Evolutionary conservation across 2,329 filamentous ascomycete species (phyloP).

Genomic region (Aspergillus jensenii): DNA sequence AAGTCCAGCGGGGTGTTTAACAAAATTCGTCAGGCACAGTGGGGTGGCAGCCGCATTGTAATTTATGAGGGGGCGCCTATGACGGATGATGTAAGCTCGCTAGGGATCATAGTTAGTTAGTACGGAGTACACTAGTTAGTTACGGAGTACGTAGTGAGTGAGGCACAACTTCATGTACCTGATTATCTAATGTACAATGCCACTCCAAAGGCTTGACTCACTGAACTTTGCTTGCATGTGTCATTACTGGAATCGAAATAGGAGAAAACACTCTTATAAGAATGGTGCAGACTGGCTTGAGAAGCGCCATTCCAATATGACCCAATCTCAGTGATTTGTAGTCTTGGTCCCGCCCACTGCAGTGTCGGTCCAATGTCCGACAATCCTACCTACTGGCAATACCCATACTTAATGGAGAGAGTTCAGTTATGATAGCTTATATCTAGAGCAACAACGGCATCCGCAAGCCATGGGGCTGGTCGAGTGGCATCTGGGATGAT

Average conservation of each 20-base stretch:
- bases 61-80: slow-evolving; percentile 19
- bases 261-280: not conserved
- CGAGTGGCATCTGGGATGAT: no score
- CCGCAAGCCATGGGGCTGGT: no score
- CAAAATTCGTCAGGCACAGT: slow-evolving; percentile 39
- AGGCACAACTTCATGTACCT: not conserved
- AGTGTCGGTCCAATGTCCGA: no score
- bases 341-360: no score
- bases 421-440: no score
- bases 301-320: not conserved
- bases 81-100: slow-evolving; percentile 33
- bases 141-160: not conserved
- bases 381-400: no score
- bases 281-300: not conserved
- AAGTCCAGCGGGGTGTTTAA: slow-evolving; percentile 31
- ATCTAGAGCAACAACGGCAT: no score
- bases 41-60: slow-evolving; percentile 26
- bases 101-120: not conserved
- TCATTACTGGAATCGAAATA: not conserved
- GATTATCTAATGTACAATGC: not conserved
- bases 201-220: not conserved
- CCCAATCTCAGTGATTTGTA: no score
- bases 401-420: no score
- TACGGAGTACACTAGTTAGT: no score
- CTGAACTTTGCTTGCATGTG: not conserved